Conservation (phyloP, 768 basidiomycete species). For the Mycena chlorophos region DNA sequence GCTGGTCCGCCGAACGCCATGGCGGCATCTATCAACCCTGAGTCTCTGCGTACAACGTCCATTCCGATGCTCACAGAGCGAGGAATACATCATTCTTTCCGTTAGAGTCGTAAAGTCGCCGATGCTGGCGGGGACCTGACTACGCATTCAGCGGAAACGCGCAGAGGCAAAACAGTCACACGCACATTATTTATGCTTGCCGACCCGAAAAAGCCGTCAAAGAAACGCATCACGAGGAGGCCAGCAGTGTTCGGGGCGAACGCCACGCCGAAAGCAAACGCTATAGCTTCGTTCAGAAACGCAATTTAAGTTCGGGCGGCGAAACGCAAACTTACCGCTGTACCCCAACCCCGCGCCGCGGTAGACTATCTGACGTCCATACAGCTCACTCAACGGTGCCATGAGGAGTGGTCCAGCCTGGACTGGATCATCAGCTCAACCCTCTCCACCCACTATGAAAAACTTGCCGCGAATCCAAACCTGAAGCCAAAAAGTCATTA, state of each 20-base stretch:
- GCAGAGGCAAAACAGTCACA: background rate
- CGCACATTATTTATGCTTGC: background rate
- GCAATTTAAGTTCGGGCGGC: background rate
- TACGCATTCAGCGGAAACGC: background rate
- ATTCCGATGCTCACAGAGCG: background rate
- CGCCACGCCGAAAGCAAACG: background rate
- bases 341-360: no score
- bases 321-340: background rate
- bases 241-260: background rate
- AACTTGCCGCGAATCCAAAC: no score
- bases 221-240: background rate
- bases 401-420: no score
- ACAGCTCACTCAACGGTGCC: no score
- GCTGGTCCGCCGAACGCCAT: conserved; percentile 1
- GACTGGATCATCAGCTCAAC: no score
- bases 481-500: background rate
- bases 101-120: background rate
- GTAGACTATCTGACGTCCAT: no score
- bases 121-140: background rate
- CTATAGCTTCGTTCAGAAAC: background rate
- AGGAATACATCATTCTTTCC: background rate
- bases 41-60: background rate
- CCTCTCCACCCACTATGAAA: no score
- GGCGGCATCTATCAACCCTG: background rate
- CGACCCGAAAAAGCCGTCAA: background rate